Evolutionary conservation across 176 grass and related monocot genomes (phyloP).

Genomic region (Carex parvula): DNA sequence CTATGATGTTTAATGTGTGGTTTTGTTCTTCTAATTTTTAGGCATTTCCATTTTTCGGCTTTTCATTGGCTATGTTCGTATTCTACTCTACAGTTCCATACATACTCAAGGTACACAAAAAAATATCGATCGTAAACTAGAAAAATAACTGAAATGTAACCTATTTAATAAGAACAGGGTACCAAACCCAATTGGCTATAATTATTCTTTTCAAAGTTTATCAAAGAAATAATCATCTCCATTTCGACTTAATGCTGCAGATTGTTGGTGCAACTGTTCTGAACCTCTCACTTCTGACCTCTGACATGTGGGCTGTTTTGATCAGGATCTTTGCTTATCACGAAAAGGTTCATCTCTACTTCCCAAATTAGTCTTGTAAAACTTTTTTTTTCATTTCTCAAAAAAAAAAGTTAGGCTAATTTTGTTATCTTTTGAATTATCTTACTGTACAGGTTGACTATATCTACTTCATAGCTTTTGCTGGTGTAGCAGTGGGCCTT

Average conservation of each 20-base stretch:
- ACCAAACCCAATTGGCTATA: background rate
- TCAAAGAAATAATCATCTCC: background rate
- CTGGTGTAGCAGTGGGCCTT: conserved; percentile 33
- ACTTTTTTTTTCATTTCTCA: background rate
- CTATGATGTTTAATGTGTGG: conserved; percentile 1
- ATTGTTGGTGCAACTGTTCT: conserved; percentile 59
- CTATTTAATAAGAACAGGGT: background rate
- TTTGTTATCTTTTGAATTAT: background rate
- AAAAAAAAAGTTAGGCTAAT: conserved; percentile 21
- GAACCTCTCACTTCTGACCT: conserved; percentile 54
- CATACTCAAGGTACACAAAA: conserved; percentile 58
- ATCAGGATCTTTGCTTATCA: conserved; percentile 74
- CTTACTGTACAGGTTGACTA: conserved; percentile 77
- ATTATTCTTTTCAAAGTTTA: background rate
- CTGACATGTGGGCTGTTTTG: conserved; percentile 77
- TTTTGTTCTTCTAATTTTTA: conserved; percentile 32
- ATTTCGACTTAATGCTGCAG: conserved; percentile 22
- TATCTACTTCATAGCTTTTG: conserved; percentile 70
- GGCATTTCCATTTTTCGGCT: conserved; percentile 70
- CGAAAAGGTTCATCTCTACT: conserved; percentile 37
- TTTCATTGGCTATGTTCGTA: conserved; percentile 66
- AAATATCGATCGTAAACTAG: background rate
- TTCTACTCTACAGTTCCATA: conserved; percentile 77
- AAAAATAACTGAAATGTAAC: conserved; percentile 1
- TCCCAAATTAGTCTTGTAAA: background rate